Percentiles rank a stretch among this genome's conserved stretches.
These are phyloP conservation scores for Nakataea oryzae DNA, from an alignment of 2,329 filamentous ascomycete genomes.

Conservation along the genomic window DNA sequence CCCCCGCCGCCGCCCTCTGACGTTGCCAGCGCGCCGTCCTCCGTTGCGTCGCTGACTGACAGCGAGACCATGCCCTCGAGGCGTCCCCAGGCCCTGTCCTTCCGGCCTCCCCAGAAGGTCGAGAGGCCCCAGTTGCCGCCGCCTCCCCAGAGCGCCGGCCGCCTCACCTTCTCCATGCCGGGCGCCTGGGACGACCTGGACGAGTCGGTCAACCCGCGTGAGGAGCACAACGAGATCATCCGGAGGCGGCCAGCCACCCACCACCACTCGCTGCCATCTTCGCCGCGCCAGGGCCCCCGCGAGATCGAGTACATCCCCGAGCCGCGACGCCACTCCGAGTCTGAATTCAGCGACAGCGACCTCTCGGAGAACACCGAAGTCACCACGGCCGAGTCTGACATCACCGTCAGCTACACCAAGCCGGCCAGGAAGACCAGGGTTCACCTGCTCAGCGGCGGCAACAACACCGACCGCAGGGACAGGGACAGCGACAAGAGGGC, in stretches of 20 bases:
- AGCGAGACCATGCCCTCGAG: neutral
- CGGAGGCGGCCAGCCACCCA: neutral
- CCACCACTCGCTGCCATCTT: neutral
- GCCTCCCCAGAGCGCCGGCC: neutral
- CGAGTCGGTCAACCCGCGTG: neutral
- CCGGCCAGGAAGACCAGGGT: neutral
- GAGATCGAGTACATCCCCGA: slow-evolving; percentile 4
- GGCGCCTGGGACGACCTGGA: neutral
- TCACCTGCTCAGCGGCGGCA: neutral
- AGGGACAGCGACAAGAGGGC: neutral
- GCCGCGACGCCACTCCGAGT: slow-evolving; percentile 1
- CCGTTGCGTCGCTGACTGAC: neutral
- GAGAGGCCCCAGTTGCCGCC: neutral
- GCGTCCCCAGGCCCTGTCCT: neutral
- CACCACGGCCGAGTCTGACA: slow-evolving; percentile 7
- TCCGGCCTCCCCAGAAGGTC: neutral
- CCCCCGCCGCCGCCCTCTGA: neutral
- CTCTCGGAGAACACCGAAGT: slow-evolving; percentile 9
- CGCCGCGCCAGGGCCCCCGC: neutral
- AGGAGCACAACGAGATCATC: neutral
- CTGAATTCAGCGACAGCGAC: slow-evolving; percentile 7
- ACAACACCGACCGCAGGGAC: neutral
- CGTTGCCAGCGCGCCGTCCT: neutral
- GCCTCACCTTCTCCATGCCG: neutral
- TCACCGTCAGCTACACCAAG: neutral